phyloP scores from a whole-genome alignment of 163 green algal genomes.

The Volvox carteri region DNA sequence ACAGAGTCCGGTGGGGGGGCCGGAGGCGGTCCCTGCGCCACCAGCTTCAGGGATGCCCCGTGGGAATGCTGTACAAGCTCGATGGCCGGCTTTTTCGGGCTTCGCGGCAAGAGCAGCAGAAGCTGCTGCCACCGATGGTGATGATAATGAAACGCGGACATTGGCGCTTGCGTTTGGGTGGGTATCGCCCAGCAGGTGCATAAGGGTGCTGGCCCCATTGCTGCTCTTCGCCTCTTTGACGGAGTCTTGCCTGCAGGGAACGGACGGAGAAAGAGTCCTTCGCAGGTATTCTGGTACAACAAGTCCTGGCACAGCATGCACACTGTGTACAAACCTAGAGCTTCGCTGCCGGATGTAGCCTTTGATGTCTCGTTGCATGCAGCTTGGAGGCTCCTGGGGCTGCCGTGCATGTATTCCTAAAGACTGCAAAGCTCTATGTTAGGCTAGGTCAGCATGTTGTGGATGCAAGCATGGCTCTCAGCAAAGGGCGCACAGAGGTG shows the following conservation, averaged over 20 bases:
- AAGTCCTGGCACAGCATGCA: too few relatives aligned
- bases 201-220: not conserved
- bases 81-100: too few relatives aligned
- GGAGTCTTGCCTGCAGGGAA: not conserved
- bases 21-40: not conserved
- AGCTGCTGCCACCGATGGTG: not conserved
- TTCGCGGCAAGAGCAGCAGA: not conserved
- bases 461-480: too few relatives aligned
- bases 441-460: too few relatives aligned
- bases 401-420: too few relatives aligned
- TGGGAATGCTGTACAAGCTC: not conserved
- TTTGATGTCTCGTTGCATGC: constrained; percentile 33
- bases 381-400: too few relatives aligned
- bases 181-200: constrained; percentile 1
- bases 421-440: too few relatives aligned
- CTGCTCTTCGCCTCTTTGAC: not conserved
- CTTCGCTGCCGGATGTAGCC: not conserved
- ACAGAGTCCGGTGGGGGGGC: too few relatives aligned
- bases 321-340: too few relatives aligned
- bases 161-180: not conserved
- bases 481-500: too few relatives aligned
- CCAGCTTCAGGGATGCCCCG: not conserved
- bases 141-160: not conserved
- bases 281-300: too few relatives aligned
- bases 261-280: not conserved